Base-by-base conservation (phyloP, 2,329 filamentous ascomycete genomes). In the Bertia moriformis region DNA sequence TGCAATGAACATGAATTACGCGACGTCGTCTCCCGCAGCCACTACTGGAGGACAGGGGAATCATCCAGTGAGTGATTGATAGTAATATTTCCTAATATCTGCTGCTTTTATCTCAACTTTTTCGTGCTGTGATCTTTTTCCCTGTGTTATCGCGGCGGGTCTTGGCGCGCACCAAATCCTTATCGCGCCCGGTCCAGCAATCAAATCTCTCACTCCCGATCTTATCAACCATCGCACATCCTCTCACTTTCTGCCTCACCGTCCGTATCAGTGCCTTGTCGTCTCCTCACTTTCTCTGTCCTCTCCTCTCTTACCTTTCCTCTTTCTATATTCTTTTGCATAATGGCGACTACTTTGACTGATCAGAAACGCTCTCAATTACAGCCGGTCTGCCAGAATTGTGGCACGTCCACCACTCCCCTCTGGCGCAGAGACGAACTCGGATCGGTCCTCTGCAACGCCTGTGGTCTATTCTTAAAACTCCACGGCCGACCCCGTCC, bases 381-480 rank as follows among this genome's bases (percentile, higher is more conserved):
- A 65, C 81, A 96, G 87, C 88, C 89, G 46, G 84, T 88, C 48
- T 98, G 91, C 61, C 85, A 93, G 59, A 98, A 98, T 60, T 98
- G 91, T 63, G 76, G 77, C 46, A 98, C 91, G 35, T 93, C 86
- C 32, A 96, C 88, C 39, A 98, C 91, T 36, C 91, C 91, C 32
- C 67, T 98, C 56, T 98, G 91, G 91, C 84, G 91, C 51, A 82
- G 91, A 65, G 91, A 98, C 69, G 91, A 98, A 66, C 77, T 82
- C 52, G 91, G 91, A 48, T 83, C 87, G 1, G 89, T 98, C 27
- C 81, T 98, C 39, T 98, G 91, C 77, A 98, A 98, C 64, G 91
- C 91, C 53, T 98, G 91, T 62, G 91, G 91, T 43, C 73, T 98
- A 41, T 98, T 96, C 61, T 73, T 96, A 52, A 98, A 98, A 71